A percentile compares a stretch with the other conserved stretches of the same genome.
These are phyloP conservation scores for Asterochloris erici DNA, from an alignment of 139 green algal species.

Conservation along the genomic window DNA sequence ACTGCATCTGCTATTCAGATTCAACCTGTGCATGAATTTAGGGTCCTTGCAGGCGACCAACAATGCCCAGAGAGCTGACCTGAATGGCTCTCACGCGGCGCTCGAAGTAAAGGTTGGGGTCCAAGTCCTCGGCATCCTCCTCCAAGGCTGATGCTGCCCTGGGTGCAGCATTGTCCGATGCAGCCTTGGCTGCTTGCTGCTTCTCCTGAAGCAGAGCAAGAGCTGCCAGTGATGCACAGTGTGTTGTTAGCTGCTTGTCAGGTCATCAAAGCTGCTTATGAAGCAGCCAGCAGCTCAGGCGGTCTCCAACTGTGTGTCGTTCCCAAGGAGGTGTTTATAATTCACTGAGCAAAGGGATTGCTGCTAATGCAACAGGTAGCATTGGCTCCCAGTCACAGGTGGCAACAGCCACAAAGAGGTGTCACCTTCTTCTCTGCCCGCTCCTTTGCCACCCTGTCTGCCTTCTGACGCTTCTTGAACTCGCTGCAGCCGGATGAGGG, in stretches of 20 bases:
- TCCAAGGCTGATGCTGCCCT: slow-evolving; percentile 45
- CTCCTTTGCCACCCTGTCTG: slow-evolving; percentile 66
- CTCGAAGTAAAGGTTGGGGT: slow-evolving; percentile 89
- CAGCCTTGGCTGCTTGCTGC: slow-evolving; percentile 54
- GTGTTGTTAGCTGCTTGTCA: background rate
- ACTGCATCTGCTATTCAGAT: too few species aligned
- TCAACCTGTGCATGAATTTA: background rate
- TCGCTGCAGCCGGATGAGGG: slow-evolving; percentile 49
- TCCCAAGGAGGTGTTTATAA: background rate
- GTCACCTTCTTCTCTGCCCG: slow-evolving; percentile 81
- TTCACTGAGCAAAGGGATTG: background rate
- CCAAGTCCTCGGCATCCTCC: slow-evolving; percentile 71
- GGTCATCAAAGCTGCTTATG: background rate
- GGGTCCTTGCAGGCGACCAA: slow-evolving; percentile 28
- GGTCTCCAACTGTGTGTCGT: background rate
- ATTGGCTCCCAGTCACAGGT: background rate
- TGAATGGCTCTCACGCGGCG: slow-evolving; percentile 12
- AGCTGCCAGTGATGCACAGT: background rate
- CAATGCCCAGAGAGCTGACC: slow-evolving; percentile 26
- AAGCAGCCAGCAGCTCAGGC: background rate
- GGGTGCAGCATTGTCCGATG: slow-evolving; percentile 41
- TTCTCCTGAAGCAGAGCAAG: slow-evolving; percentile 46
- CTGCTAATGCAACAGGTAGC: background rate
- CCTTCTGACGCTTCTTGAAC: slow-evolving; percentile 89
- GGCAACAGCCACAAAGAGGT: too few species aligned